phyloP scores from a whole-genome alignment of 768 basidiomycete species.

The Rhodotorula toruloides region DNA sequence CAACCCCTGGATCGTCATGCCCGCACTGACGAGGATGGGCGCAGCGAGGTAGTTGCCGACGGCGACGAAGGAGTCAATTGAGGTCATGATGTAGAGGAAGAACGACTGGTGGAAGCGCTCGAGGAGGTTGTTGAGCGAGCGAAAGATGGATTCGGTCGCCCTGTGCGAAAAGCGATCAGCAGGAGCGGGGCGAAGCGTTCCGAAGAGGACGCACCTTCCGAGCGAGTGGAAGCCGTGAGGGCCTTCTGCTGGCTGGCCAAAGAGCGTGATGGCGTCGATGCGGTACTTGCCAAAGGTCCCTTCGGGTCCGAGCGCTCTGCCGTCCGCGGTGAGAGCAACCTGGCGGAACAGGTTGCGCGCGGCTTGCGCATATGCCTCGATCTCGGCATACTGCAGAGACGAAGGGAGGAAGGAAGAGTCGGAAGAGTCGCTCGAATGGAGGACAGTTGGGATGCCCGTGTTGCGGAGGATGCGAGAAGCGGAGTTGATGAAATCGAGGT shows the following conservation, averaged over 20 bases:
- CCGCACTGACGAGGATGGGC: constrained; percentile 72
- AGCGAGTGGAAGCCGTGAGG: constrained; percentile 94
- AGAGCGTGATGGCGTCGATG: constrained; percentile 89
- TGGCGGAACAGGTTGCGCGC: constrained; percentile 68
- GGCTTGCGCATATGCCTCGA: constrained; percentile 46
- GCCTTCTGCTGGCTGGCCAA: constrained; percentile 75
- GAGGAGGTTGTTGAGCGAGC: constrained; percentile 86
- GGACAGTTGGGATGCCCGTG: constrained; percentile 66
- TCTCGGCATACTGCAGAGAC: not conserved
- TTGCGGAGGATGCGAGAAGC: constrained; percentile 56
- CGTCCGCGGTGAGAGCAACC: constrained; percentile 66
- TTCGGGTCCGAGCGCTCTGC: constrained; percentile 79
- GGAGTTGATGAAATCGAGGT: constrained; percentile 89
- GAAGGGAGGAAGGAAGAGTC: not conserved
- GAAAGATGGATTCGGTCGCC: constrained; percentile 75
- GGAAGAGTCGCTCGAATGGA: constrained; percentile 63
- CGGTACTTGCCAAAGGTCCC: constrained; percentile 89
- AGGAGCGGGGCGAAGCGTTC: constrained; percentile 1
- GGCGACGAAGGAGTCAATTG: constrained; percentile 67
- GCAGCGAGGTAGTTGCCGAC: constrained; percentile 88
- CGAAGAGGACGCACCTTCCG: constrained; percentile 61
- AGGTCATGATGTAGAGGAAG: constrained; percentile 84
- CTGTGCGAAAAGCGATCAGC: constrained; percentile 49
- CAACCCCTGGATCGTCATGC: constrained; percentile 79
- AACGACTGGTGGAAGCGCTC: constrained; percentile 96